Conservation (phyloP, 352 stramenopile genomes). For the Phytophthora podocarpi region DNA sequence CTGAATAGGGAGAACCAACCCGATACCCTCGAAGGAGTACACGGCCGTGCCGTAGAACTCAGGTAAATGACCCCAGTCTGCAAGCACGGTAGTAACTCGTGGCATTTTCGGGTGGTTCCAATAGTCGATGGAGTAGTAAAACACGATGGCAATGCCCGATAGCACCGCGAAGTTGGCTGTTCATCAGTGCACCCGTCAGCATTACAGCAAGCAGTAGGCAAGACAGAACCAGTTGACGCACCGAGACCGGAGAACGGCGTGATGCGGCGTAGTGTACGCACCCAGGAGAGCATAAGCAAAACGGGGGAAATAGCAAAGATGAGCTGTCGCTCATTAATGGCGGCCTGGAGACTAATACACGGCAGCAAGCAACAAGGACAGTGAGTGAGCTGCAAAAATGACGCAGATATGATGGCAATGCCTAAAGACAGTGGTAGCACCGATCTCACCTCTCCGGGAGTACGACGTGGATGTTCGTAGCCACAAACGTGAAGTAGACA, state of each 20-base stretch:
- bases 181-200: slow-evolving; percentile 3
- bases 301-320: slow-evolving; percentile 80
- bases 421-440: not conserved
- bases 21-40: slow-evolving; percentile 85
- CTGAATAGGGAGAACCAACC: slow-evolving; percentile 76
- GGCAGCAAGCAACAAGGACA: not conserved
- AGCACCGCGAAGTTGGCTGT: slow-evolving; percentile 70
- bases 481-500: slow-evolving; percentile 87
- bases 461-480: slow-evolving; percentile 81
- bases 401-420: too few species aligned
- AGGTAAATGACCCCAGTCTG: slow-evolving; percentile 50
- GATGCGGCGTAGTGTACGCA: slow-evolving; percentile 74
- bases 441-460: slow-evolving; percentile 54
- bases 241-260: slow-evolving; percentile 76
- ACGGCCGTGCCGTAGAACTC: slow-evolving; percentile 84
- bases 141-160: slow-evolving; percentile 76
- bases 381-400: not conserved
- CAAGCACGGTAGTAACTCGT: slow-evolving; percentile 21
- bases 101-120: slow-evolving; percentile 40
- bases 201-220: not conserved
- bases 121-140: slow-evolving; percentile 81
- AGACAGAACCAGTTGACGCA: slow-evolving; percentile 30
- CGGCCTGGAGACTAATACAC: slow-evolving; percentile 60
- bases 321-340: slow-evolving; percentile 74
- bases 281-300: slow-evolving; percentile 75